Percentiles rank a stretch among this genome's conserved stretches.
Evolutionary conservation across 192 early-diverging fungal species (phyloP).

Genomic region (Phlyctochytrium bullatum): DNA sequence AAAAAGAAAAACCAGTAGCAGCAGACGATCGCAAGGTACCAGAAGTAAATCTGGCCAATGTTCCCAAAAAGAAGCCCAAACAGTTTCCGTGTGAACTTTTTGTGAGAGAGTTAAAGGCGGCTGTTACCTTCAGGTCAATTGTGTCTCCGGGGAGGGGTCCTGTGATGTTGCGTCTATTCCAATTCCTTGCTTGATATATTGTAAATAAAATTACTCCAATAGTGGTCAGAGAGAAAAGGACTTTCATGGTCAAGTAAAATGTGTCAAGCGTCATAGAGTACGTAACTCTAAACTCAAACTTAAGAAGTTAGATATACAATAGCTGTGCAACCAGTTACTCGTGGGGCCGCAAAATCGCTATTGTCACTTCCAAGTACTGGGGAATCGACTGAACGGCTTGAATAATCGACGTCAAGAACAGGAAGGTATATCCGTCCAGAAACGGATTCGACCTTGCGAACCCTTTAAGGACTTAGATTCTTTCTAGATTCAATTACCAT

Average conservation of each 20-base stretch:
- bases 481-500: conserved; percentile 28
- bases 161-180: conserved; percentile 40
- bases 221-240: conserved; percentile 37
- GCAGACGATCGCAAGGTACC: conserved; percentile 30
- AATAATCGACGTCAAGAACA: conserved; percentile 48
- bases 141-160: conserved; percentile 30
- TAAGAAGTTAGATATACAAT: conserved; percentile 4
- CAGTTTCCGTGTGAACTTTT: not conserved
- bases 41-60: conserved; percentile 40
- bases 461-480: conserved; percentile 17
- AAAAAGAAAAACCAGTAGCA: conserved; percentile 52
- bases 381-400: conserved; percentile 28
- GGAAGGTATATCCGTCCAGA: conserved; percentile 43
- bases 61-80: conserved; percentile 14
- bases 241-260: conserved; percentile 32
- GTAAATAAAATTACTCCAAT: conserved; percentile 24
- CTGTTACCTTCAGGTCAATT: conserved; percentile 41
- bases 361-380: conserved; percentile 13
- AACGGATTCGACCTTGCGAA: conserved; percentile 21
- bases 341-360: conserved; percentile 15
- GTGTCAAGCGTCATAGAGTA: conserved; percentile 28
- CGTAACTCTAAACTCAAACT: conserved; percentile 31
- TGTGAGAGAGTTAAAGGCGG: conserved; percentile 1
- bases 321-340: conserved; percentile 3
- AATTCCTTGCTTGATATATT: conserved; percentile 35